Conservation (phyloP, 2,329 filamentous ascomycete species). For the Claviceps arundinis region DNA sequence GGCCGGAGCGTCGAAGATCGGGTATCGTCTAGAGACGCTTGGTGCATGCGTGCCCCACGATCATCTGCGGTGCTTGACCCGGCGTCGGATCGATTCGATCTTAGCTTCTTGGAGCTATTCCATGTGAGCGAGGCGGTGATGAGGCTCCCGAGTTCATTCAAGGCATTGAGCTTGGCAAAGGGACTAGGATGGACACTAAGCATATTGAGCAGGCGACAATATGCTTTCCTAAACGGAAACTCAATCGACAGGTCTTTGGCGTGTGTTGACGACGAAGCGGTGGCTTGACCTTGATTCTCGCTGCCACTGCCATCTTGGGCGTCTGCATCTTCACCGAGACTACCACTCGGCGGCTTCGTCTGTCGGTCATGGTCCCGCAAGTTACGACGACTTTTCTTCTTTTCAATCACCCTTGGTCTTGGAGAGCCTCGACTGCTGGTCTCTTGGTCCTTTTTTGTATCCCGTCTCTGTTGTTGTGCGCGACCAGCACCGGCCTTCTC, state of each 20-base stretch:
- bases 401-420: slow-evolving; percentile 43
- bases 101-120: slow-evolving; percentile 20
- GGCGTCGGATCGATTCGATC: slow-evolving; percentile 24
- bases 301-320: slow-evolving; percentile 9
- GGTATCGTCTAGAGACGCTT: slow-evolving; percentile 46
- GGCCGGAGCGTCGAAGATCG: slow-evolving; percentile 38
- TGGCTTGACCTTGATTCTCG: neutral
- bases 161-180: slow-evolving; percentile 66
- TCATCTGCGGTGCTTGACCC: slow-evolving; percentile 21
- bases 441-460: slow-evolving; percentile 29
- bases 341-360: slow-evolving; percentile 24
- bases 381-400: slow-evolving; percentile 57
- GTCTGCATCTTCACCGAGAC: slow-evolving; percentile 27
- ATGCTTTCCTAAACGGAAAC: slow-evolving; percentile 73
- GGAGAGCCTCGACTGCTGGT: slow-evolving; percentile 27
- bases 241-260: slow-evolving; percentile 22
- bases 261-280: neutral
- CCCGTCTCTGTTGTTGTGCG: slow-evolving; percentile 24
- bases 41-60: slow-evolving; percentile 20
- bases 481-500: slow-evolving; percentile 37
- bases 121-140: slow-evolving; percentile 56
- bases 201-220: slow-evolving; percentile 65
- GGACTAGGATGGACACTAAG: slow-evolving; percentile 87
- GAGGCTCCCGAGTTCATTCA: slow-evolving; percentile 72
- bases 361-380: slow-evolving; percentile 34